phyloP scores from a whole-genome alignment of 1,284 basidiomycete genomes.

The Stereum hirsutum region DNA sequence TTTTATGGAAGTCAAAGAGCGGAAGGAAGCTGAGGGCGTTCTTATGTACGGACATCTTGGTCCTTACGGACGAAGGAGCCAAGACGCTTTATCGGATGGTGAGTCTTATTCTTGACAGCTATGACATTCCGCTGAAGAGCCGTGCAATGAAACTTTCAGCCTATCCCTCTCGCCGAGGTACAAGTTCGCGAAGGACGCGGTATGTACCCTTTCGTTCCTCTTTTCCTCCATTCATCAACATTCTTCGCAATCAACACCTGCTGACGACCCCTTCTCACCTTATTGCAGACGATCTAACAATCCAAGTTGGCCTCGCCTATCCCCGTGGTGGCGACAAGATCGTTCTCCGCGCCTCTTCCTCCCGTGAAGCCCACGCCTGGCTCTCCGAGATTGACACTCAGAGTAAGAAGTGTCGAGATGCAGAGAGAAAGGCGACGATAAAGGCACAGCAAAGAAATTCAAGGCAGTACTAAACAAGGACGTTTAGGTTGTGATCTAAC shows the following conservation, averaged over 20 bases:
- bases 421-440: slow-evolving; percentile 16
- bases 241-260: background rate
- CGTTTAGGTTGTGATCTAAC: no score
- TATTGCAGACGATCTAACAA: slow-evolving; percentile 51
- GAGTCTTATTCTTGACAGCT: slow-evolving; percentile 18
- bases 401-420: slow-evolving; percentile 26
- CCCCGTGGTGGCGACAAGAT: slow-evolving; percentile 71
- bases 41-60: slow-evolving; percentile 74
- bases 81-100: slow-evolving; percentile 79
- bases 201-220: slow-evolving; percentile 14
- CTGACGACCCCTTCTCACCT: background rate
- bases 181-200: slow-evolving; percentile 47
- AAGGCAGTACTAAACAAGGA: no score
- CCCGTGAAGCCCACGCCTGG: slow-evolving; percentile 62
- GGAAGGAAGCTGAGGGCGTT: slow-evolving; percentile 72
- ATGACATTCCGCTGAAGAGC: background rate
- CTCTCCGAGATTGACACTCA: slow-evolving; percentile 38
- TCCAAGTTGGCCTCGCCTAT: slow-evolving; percentile 59
- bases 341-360: slow-evolving; percentile 47
- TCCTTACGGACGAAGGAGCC: slow-evolving; percentile 62
- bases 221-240: background rate
- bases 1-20: slow-evolving; percentile 76
- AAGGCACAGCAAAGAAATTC: no score
- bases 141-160: slow-evolving; percentile 26
- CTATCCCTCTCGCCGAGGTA: slow-evolving; percentile 63